A percentile compares a stretch with the other conserved stretches of the same genome.
phyloP scores from a whole-genome alignment of 2,329 filamentous ascomycete genomes.

The Colletotrichum sojae region DNA sequence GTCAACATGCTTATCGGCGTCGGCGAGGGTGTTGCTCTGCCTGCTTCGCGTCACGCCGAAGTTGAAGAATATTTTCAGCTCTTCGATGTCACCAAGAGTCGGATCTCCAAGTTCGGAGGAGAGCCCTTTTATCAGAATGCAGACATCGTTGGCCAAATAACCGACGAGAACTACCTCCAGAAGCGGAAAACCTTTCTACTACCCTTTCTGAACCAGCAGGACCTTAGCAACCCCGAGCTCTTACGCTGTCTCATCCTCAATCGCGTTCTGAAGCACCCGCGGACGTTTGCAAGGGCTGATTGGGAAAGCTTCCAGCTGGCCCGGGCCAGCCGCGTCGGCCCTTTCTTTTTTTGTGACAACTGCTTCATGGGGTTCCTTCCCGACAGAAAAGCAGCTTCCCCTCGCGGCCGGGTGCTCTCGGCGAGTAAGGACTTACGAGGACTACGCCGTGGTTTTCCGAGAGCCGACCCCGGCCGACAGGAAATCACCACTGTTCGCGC shows the following conservation, averaged over 20 bases:
- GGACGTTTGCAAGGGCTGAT: slow-evolving; percentile 13
- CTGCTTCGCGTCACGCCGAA: neutral
- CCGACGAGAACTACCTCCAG: neutral
- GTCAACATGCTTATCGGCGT: neutral
- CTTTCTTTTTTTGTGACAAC: slow-evolving; percentile 11
- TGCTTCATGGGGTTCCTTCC: slow-evolving; percentile 35
- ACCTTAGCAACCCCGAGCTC: slow-evolving; percentile 1
- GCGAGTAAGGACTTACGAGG: neutral
- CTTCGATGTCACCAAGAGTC: neutral
- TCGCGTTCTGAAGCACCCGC: slow-evolving; percentile 1
- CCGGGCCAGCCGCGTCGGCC: neutral
- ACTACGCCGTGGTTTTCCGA: slow-evolving; percentile 7
- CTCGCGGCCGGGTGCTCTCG: neutral
- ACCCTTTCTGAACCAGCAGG: slow-evolving; percentile 20
- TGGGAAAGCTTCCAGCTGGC: slow-evolving; percentile 18
- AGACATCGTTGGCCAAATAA: too few relatives aligned
- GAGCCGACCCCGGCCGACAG: slow-evolving; percentile 1
- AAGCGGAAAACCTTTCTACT: slow-evolving; percentile 9
- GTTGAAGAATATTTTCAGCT: neutral
- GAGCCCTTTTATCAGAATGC: too few relatives aligned
- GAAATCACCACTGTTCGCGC: neutral
- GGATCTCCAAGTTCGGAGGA: too few relatives aligned
- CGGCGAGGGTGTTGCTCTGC: neutral
- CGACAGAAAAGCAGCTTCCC: neutral
- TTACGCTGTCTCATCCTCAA: slow-evolving; percentile 18